These are phyloP conservation scores for Haemoproteus tartakovskyi DNA, from an alignment of 169 alveolate genomes.

Conservation along the genomic window DNA sequence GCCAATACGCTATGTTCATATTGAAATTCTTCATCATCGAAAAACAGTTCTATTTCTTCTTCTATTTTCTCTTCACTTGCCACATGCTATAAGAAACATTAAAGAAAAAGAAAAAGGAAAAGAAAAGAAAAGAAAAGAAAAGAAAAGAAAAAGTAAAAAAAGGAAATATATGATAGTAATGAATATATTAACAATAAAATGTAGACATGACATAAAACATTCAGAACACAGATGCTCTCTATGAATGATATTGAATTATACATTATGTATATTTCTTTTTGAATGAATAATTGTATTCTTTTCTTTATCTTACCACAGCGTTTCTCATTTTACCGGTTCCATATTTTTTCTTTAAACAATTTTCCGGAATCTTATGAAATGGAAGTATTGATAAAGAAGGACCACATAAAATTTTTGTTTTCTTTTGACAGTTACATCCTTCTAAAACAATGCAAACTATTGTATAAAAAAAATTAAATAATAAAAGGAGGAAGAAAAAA, in stretches of 20 bases:
- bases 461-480: too few species aligned
- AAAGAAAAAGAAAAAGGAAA: background rate
- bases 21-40: conserved; percentile 16
- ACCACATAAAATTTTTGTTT: conserved; percentile 34
- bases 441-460: conserved; percentile 52
- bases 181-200: too few species aligned
- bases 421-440: conserved; percentile 17
- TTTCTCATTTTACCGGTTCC: conserved; percentile 40
- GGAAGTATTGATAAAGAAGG: conserved; percentile 17
- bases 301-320: conserved; percentile 31
- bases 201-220: background rate
- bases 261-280: background rate
- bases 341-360: conserved; percentile 50
- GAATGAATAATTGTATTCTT: background rate
- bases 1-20: conserved; percentile 21
- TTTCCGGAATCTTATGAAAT: conserved; percentile 26
- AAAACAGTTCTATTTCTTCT: conserved; percentile 49
- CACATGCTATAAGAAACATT: conserved; percentile 9
- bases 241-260: background rate
- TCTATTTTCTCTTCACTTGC: conserved; percentile 38
- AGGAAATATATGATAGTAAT: background rate
- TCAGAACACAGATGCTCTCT: background rate
- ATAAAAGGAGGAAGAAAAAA: too few species aligned
- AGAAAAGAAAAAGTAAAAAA: conserved; percentile 1
- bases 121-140: background rate